Percentiles rank a stretch among this genome's conserved stretches.
Evolutionary conservation across 257 asterid genomes (phyloP).

Genomic region (Anisodus tanguticus): DNA sequence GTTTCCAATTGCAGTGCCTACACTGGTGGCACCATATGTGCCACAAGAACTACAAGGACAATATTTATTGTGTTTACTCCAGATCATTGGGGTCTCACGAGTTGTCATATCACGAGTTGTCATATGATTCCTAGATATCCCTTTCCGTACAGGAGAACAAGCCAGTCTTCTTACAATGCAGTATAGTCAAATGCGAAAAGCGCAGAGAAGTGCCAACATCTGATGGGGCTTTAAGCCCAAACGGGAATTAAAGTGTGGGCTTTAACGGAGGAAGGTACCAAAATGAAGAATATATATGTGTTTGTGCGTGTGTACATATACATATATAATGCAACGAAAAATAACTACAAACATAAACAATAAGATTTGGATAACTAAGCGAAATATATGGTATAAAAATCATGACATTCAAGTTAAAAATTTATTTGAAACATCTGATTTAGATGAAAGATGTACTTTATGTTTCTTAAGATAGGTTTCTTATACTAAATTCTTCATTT

Average conservation of each 20-base stretch:
- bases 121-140: neutral
- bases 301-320: neutral
- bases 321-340: neutral
- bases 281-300: neutral
- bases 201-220: neutral
- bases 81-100: neutral
- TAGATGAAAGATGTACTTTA: neutral
- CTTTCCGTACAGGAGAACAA: neutral
- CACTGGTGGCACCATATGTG: neutral
- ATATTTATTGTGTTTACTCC: neutral
- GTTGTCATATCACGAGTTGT: neutral
- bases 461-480: neutral
- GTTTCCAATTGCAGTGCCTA: constrained; percentile 9
- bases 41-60: constrained; percentile 9
- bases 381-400: neutral
- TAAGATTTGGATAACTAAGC: neutral
- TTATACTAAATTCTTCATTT: neutral
- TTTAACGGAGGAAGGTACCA: neutral
- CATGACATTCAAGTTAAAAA: neutral
- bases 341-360: neutral
- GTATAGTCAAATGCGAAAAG: neutral
- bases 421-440: neutral
- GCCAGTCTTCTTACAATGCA: constrained; percentile 6
- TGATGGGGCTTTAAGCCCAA: neutral
- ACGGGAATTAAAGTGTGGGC: neutral